Base-by-base conservation (phyloP, 768 basidiomycete genomes). In the Suillus fuscotomentosus region DNA sequence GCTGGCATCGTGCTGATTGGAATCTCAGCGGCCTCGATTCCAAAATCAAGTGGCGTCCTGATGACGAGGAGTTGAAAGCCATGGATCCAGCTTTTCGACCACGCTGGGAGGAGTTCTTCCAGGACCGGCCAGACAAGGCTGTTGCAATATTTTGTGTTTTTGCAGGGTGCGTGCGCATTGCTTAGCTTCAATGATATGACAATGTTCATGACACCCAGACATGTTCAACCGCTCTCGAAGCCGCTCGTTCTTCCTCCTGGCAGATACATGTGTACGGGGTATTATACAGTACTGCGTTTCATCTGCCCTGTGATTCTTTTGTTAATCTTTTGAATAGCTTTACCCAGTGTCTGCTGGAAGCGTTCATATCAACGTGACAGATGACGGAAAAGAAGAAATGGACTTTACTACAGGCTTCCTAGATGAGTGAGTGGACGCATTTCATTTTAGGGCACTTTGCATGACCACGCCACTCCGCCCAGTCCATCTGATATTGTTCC, bases 31-130 rank as follows among this genome's bases (percentile, higher is more conserved):
- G 77, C 2, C 68, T 83, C 39, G 85, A 88, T 66, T 81, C 81
- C 31, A 87, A 84, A 3, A 79, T 85, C 65, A 88, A 86, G 68
- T 68, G 87, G 14, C 79, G 88, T 27, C 87, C 88, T 3, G 80
- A 72, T 20, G 67, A 68, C 4, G 75, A 77, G 8, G 88, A 89
- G 45, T 75, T 87, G 27, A 75, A 80, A 59, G 77, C 77, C 20
- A 73, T 89, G 41, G 80, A 80, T 0, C 78, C 83, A 8, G 77
- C 71, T 6, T 89, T 88, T 68, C 70, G 77, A 31, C 56, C 75
- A 31, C 74, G 79, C 47, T 88, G 87, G 88, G 73, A 80, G 7
- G 70, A 73, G 5, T 84, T 82, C 70, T 88, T 84, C 47, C 80
- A 73, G 34, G 73, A 77, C 31, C 79, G 77, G 3, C 82, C 83